Evolutionary conservation across 495 filamentous ascomycete species (phyloP).

Genomic region (Aspergillus ellipticus): DNA sequence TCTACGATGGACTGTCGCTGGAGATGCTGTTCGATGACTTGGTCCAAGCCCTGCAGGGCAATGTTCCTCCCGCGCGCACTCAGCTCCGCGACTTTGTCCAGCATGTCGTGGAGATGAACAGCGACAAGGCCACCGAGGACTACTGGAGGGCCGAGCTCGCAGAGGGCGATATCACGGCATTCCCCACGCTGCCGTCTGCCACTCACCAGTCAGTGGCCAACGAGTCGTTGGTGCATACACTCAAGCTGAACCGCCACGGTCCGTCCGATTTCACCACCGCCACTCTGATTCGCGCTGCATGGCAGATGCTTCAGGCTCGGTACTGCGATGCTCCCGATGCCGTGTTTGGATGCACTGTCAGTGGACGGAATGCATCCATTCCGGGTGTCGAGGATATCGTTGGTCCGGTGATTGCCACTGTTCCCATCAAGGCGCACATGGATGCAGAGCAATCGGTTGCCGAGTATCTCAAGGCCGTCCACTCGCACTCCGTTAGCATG

Average conservation of each 20-base stretch:
- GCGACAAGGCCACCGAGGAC: slow-evolving; percentile 15
- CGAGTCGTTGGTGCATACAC: slow-evolving; percentile 4
- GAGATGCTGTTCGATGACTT: slow-evolving; percentile 18
- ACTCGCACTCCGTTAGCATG: slow-evolving; percentile 41
- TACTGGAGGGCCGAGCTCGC: slow-evolving; percentile 28
- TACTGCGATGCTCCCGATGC: slow-evolving; percentile 28
- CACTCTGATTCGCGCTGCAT: slow-evolving; percentile 21
- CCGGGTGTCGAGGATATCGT: slow-evolving; percentile 48
- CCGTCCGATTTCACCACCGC: slow-evolving; percentile 20
- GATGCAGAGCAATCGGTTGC: slow-evolving; percentile 18
- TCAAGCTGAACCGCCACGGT: slow-evolving; percentile 15
- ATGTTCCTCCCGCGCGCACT: slow-evolving; percentile 3
- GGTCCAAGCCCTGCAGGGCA: slow-evolving; percentile 9
- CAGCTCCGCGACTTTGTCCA: slow-evolving; percentile 23
- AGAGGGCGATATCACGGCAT: slow-evolving; percentile 34
- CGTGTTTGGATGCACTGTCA: slow-evolving; percentile 47
- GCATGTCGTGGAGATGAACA: slow-evolving; percentile 11
- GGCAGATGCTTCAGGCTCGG: slow-evolving; percentile 43
- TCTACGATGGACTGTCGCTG: slow-evolving; percentile 24
- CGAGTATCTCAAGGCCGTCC: slow-evolving; percentile 39
- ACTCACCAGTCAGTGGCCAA: slow-evolving; percentile 29
- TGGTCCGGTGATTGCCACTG: slow-evolving; percentile 56
- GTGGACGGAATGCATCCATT: slow-evolving; percentile 50
- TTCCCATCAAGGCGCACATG: slow-evolving; percentile 49
- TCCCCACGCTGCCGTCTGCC: slow-evolving; percentile 38